Base-by-base conservation (phyloP, 1,284 basidiomycete species). In the Cryptococcus sp. region DNA sequence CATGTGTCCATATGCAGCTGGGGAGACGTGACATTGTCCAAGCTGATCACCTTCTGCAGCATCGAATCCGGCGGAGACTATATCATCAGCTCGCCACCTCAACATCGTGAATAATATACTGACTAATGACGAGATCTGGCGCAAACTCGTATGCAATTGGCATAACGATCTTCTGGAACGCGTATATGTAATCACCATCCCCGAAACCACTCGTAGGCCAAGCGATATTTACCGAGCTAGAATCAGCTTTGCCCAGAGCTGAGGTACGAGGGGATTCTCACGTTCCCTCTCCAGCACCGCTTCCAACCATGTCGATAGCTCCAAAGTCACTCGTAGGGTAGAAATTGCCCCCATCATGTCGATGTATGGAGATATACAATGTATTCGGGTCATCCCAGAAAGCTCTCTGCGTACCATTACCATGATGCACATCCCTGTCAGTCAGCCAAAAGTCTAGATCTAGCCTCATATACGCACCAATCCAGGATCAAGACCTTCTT, bases 61-160 rank as follows among this genome's bases (percentile, higher is more conserved):
- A 68, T 99, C 96, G 65, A 98, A 99, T 2, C 96, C 96, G 18
- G 96, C 91, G 14, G 93, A 98, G 64, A 99, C 92, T 96, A 62
- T 21, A 23, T 25, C 32, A 22, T 55, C 50, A 58, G 54, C 44
- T 39, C 18, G 7, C 32, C n/a, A 46, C 13, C 16, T n/a, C 19
- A 19, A 2, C 19, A 28, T 23, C 11, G 13, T 13, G 24, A 42
- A 14, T 13, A 18, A 43, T n/a, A 45, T 16, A 75, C 86, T 59
- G 64, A 96, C 92, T 91, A 60, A 98, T 92, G 24, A 99, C 91
- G 11, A 98, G 80, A 57, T 99, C 93, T 0, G 96, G 96, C 0
- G 85, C 83, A 72, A 97, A 99, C 74, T 98, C 94, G 74, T 90
- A 83, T 0, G 91, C 93, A 57, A 98, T 94, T 0, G 96, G 96